Conservation (phyloP, 2,329 filamentous ascomycete species). For the Calonectria pauciramosa region DNA sequence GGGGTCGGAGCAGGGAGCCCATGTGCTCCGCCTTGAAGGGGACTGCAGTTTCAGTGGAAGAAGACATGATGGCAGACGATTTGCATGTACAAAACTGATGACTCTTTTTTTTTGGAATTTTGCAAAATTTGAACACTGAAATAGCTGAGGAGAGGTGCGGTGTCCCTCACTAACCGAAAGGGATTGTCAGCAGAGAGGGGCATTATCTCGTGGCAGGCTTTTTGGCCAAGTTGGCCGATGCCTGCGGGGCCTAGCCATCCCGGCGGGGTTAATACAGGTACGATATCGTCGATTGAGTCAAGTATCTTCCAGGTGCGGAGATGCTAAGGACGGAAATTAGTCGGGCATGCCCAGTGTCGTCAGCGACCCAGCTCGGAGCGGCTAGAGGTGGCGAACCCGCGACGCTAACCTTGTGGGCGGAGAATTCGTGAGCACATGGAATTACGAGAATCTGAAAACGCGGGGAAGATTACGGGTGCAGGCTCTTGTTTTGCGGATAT, state of each 20-base stretch:
- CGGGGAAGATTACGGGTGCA: neutral
- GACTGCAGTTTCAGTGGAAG: conserved; percentile 39
- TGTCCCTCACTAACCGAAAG: neutral
- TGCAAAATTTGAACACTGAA: neutral
- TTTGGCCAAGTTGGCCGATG: conserved; percentile 14
- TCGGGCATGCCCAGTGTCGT: conserved; percentile 8
- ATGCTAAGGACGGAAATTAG: conserved; percentile 9
- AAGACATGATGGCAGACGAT: conserved; percentile 31
- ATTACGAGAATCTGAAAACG: neutral
- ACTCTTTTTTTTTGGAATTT: neutral
- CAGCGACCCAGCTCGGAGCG: neutral
- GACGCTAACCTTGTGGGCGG: neutral
- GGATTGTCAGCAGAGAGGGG: conserved; percentile 22
- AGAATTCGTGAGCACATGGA: neutral
- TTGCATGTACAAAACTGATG: neutral
- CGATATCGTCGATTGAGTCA: neutral
- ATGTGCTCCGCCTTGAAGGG: conserved; percentile 84
- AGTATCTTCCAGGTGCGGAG: neutral
- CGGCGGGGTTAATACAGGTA: conserved; percentile 13
- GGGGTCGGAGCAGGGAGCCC: conserved; percentile 79
- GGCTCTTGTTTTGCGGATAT: neutral
- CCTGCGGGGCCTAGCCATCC: conserved; percentile 19
- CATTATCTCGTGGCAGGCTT: neutral
- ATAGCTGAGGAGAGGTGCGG: neutral
- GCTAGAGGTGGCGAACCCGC: neutral